These are phyloP conservation scores for Limnanthes douglasii DNA, from an alignment of 345 rosid genomes.

Conservation along the genomic window DNA sequence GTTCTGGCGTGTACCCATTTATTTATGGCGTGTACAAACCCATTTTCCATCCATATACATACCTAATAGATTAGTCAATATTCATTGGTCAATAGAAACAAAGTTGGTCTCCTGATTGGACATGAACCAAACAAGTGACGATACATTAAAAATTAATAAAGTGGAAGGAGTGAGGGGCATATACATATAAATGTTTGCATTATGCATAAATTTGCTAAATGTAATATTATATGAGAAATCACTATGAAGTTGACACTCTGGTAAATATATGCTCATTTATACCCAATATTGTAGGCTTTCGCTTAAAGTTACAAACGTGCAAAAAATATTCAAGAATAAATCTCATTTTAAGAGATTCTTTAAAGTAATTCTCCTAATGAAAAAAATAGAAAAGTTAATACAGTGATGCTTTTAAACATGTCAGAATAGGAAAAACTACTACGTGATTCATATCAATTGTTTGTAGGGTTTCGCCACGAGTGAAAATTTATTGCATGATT, in stretches of 20 bases:
- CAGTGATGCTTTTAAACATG: slow-evolving; percentile 4
- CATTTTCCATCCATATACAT: no score
- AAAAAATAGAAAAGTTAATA: slow-evolving; percentile 5
- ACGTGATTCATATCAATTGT: slow-evolving; percentile 99
- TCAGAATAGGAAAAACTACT: slow-evolving; percentile 16
- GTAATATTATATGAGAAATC: no score
- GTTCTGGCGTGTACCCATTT: no score
- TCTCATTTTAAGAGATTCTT: slow-evolving; percentile 97
- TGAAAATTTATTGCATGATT: slow-evolving; percentile 96
- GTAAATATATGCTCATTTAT: slow-evolving; percentile 95
- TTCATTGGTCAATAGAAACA: slow-evolving; percentile 87
- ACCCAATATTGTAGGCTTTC: slow-evolving; percentile 82
- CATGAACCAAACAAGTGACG: slow-evolving; percentile 99
- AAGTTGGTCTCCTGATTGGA: slow-evolving; percentile 98
- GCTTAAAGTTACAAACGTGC: slow-evolving; percentile 27
- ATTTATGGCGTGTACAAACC: no score
- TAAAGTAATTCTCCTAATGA: slow-evolving; percentile 90
- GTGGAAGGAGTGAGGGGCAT: slow-evolving; percentile 7
- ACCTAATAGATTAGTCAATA: slow-evolving; percentile 91
- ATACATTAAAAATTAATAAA: slow-evolving; percentile 58
- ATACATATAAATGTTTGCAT: not conserved
- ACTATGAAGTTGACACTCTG: slow-evolving; percentile 52
- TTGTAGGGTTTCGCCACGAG: slow-evolving; percentile 98
- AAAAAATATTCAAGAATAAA: slow-evolving; percentile 69
- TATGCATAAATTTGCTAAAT: no score